Percentiles rank a stretch among this genome's conserved stretches.
These are phyloP conservation scores for Chrysosphaeria jannelii DNA, from an alignment of 2,329 filamentous ascomycete species.

Conservation along the genomic window DNA sequence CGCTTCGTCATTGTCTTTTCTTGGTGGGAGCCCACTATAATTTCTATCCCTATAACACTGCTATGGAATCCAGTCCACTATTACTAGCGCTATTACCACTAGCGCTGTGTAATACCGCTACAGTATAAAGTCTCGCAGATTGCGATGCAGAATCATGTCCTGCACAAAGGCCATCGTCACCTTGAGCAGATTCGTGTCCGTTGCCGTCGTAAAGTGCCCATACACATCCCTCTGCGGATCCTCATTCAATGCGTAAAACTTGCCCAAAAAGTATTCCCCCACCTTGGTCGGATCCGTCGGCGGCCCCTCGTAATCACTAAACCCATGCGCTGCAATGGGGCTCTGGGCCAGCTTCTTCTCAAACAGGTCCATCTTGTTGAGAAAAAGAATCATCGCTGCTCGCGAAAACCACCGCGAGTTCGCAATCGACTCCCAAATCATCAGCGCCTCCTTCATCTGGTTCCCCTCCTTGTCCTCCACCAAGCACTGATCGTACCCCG, in stretches of 20 bases:
- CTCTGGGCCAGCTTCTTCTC: conserved; percentile 42
- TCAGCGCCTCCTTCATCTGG: conserved; percentile 73
- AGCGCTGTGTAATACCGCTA: too few relatives aligned
- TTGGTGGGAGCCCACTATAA: too few relatives aligned
- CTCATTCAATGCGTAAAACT: conserved; percentile 48
- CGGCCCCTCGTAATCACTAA: conserved; percentile 50
- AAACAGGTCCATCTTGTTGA: conserved; percentile 74
- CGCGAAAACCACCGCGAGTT: conserved; percentile 69
- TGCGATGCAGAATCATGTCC: conserved; percentile 67
- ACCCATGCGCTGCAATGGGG: conserved; percentile 41
- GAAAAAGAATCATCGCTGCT: conserved; percentile 54
- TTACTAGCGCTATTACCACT: too few relatives aligned
- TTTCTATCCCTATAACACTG: too few relatives aligned
- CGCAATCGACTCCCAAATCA: conserved; percentile 64
- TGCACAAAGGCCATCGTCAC: conserved; percentile 68
- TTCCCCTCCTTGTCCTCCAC: conserved; percentile 92
- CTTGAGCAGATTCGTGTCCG: conserved; percentile 45
- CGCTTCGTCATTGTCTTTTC: conserved; percentile 11
- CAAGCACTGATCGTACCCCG: conserved; percentile 84
- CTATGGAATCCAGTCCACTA: too few relatives aligned
- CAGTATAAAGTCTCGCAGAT: conserved; percentile 50
- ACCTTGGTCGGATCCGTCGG: conserved; percentile 42
- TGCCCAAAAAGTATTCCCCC: conserved; percentile 56
- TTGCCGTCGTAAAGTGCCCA: conserved; percentile 30
- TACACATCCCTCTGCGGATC: conserved; percentile 33